Conservation (phyloP, 2,329 filamentous ascomycete species). For the Diaporthe citriasiana region DNA sequence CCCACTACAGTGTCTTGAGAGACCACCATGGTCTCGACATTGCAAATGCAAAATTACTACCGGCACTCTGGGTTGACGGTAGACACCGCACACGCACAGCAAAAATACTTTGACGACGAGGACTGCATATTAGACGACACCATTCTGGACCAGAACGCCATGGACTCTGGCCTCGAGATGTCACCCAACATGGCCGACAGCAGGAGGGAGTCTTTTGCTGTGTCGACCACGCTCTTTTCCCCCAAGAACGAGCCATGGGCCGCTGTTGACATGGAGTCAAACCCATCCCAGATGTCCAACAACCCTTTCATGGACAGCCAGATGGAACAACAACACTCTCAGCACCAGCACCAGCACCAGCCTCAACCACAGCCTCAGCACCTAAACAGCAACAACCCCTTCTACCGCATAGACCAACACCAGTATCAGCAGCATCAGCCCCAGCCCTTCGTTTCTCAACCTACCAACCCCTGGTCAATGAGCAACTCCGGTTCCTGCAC, state of each 20-base stretch:
- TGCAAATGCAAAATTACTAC: conserved; percentile 67
- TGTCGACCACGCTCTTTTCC: conserved; percentile 71
- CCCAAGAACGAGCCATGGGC: conserved; percentile 76
- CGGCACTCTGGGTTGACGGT: conserved; percentile 64
- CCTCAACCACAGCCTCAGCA: conserved; percentile 38
- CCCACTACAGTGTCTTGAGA: conserved; percentile 8
- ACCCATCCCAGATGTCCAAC: conserved; percentile 68
- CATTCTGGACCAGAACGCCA: conserved; percentile 70
- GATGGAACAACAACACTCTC: conserved; percentile 53
- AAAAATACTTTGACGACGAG: conserved; percentile 74
- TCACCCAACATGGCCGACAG: conserved; percentile 74
- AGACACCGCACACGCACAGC: conserved; percentile 64
- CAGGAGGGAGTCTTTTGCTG: conserved; percentile 74
- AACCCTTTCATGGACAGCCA: conserved; percentile 69
- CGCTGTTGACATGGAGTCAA: conserved; percentile 71
- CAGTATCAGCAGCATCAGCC: conserved; percentile 58
- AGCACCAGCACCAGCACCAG: conserved; percentile 28
- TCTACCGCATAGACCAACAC: conserved; percentile 72
- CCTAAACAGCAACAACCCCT: conserved; percentile 71
- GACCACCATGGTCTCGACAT: conserved; percentile 65
- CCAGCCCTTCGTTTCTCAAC: conserved; percentile 54
- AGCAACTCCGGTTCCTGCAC: conserved; percentile 80
- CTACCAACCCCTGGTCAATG: conserved; percentile 71
- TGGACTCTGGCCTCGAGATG: conserved; percentile 74
- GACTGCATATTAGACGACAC: conserved; percentile 72